Base-by-base conservation (phyloP, 495 filamentous ascomycete species). In the Parathielavia hyrcaniae region DNA sequence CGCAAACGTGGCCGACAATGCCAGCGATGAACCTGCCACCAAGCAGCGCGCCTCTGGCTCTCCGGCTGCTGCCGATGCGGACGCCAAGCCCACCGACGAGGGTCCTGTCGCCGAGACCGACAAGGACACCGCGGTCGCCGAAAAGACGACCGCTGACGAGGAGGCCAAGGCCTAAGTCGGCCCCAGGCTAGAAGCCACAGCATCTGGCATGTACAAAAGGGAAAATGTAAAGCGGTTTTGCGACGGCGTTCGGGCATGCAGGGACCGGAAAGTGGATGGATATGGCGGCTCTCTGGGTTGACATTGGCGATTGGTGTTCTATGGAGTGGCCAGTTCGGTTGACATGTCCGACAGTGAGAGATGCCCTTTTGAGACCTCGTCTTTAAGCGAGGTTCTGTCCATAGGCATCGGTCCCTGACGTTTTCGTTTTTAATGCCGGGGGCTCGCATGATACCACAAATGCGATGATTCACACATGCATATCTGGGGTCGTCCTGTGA, bases 161-260 rank as follows among this genome's bases (percentile, higher is more conserved):
- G 44, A 53, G 43, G 44, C 43, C 14, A 50, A 34, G 50, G 57
- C 35, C 6, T 59, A 34, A 53, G 16, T 12, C 23, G 30, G 53
- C 36, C 22, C 43, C 3, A 11, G 12, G 1, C 10, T 6, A 26
- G 35, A 26, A 52, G 20, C 38, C 12, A 20, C 17, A 36, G 16
- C 20, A n/a, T n/a, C 8, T 22, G 14, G 6, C 26, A 30, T 32
- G 22, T 26, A 8, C 17, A 48, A 40, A 36, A 22, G 32, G 36
- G 12, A 12, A n/a, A 16, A 19, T 41, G 17, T 11, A 41, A 36
- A 40, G 34, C 45, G 17, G 46, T 44, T 57, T 52, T 58, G 56
- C 47, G 40, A 34, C 40, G 56, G 56, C 56, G 56, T 58, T 58
- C 11, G 52, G 56, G 56, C 46, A 35, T 34, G 22, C 32, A 44